phyloP scores from a whole-genome alignment of 2,329 filamentous ascomycete species.

The Periconia sp. region DNA sequence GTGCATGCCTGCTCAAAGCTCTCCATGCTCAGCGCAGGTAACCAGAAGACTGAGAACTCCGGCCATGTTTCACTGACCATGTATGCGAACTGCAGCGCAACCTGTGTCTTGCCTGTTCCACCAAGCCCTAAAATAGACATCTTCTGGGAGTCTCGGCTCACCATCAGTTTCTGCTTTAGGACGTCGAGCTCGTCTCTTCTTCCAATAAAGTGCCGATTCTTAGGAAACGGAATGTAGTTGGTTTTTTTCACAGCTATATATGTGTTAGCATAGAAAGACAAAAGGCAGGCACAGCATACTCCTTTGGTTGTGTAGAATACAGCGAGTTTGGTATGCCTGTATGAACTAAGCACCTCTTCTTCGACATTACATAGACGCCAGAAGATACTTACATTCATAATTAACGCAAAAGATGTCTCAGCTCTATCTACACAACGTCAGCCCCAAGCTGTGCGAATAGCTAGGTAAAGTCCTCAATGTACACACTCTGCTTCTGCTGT shows the following conservation, averaged over 20 bases:
- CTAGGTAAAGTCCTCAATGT: too few species aligned
- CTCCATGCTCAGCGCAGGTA: conserved; percentile 26
- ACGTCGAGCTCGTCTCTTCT: conserved; percentile 25
- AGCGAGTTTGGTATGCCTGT: too few species aligned
- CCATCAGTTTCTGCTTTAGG: conserved; percentile 29
- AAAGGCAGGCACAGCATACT: too few species aligned
- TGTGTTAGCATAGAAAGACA: too few species aligned
- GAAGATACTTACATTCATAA: too few species aligned
- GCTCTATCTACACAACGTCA: too few species aligned
- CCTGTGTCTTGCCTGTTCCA: conserved; percentile 39
- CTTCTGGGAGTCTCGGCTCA: conserved; percentile 23
- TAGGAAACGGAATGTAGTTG: conserved; percentile 28
- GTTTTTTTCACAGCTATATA: too few species aligned
- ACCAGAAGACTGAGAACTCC: conserved; percentile 27
- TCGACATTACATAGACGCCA: too few species aligned
- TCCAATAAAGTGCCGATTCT: conserved; percentile 35
- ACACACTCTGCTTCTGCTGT: conserved; percentile 11
- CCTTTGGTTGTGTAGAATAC: too few species aligned
- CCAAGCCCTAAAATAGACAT: conserved; percentile 36
- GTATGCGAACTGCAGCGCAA: conserved; percentile 39
- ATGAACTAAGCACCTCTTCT: too few species aligned
- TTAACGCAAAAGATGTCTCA: too few species aligned
- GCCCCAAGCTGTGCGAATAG: too few species aligned
- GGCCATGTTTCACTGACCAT: conserved; percentile 17
- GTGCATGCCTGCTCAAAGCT: conserved; percentile 24